Evolutionary conservation across 2,329 filamentous ascomycete species (phyloP).

Genomic region (Hypoxylon sp.): DNA sequence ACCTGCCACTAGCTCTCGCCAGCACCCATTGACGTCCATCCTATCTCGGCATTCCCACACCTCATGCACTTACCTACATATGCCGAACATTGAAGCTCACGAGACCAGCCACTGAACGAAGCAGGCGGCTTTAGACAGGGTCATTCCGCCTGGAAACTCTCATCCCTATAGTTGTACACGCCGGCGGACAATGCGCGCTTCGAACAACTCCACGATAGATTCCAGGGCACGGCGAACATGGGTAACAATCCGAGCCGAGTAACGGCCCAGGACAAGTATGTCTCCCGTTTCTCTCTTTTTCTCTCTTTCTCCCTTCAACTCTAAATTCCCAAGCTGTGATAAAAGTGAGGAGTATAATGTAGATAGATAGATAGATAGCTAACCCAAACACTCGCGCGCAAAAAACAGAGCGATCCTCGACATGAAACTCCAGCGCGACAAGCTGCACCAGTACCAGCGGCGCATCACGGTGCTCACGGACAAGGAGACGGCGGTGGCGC

Average conservation of each 20-base stretch:
- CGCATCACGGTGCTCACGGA: conserved; percentile 86
- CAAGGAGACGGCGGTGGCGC: conserved; percentile 86
- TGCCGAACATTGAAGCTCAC: conserved; percentile 15
- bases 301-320: too few relatives aligned
- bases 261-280: conserved; percentile 79
- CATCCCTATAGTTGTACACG: conserved; percentile 8
- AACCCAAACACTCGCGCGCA: too few relatives aligned
- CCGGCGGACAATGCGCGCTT: conserved; percentile 40
- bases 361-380: too few relatives aligned
- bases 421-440: conserved; percentile 97
- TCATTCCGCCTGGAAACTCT: not conserved
- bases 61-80: conserved; percentile 3
- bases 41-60: not conserved
- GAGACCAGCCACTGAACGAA: conserved; percentile 8
- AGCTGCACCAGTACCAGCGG: conserved; percentile 94
- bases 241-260: conserved; percentile 66
- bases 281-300: conserved; percentile 6
- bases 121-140: conserved; percentile 21
- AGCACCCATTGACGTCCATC: conserved; percentile 2
- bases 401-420: conserved; percentile 86
- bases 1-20: conserved; percentile 23
- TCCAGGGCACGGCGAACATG: conserved; percentile 53
- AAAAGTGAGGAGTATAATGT: too few relatives aligned
- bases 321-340: too few relatives aligned
- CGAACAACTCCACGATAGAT: conserved; percentile 39